phyloP scores from a whole-genome alignment of 805 yeast genomes.

The Wickerhamiella sergipiensis region DNA sequence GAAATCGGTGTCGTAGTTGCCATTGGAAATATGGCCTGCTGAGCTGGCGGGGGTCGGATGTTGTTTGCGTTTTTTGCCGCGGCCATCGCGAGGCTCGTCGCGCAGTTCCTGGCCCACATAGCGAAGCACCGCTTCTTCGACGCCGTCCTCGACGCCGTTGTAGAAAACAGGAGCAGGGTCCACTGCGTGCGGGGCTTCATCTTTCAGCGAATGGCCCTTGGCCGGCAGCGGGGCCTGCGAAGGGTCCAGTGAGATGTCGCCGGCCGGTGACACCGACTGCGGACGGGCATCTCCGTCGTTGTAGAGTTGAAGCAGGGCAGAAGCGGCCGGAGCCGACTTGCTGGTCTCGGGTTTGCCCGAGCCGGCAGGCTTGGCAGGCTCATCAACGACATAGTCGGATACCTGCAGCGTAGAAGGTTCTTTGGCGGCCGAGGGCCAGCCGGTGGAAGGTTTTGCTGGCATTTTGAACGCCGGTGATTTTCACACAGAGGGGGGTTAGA shows the following conservation, averaged over 20 bases:
- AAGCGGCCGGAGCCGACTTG: conserved; percentile 1
- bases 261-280: neutral
- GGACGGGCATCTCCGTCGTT: neutral
- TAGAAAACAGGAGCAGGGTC: conserved; percentile 1
- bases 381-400: neutral
- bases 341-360: neutral
- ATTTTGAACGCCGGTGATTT: neutral
- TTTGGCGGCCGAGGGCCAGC: neutral
- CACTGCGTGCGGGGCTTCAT: conserved; percentile 3
- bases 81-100: conserved; percentile 17
- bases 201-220: neutral
- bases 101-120: conserved; percentile 52
- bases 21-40: neutral
- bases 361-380: neutral
- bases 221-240: neutral
- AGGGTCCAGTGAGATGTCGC: neutral
- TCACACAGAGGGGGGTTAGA: neutral
- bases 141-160: conserved; percentile 47
- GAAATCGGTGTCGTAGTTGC: conserved; percentile 2
- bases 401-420: neutral
- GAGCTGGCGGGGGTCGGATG: neutral
- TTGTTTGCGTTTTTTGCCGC: neutral
- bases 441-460: neutral
- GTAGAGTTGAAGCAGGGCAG: neutral
- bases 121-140: conserved; percentile 67